Conservation (phyloP, 164 flowering plant genomes). For the Paratinospora sagittata region DNA sequence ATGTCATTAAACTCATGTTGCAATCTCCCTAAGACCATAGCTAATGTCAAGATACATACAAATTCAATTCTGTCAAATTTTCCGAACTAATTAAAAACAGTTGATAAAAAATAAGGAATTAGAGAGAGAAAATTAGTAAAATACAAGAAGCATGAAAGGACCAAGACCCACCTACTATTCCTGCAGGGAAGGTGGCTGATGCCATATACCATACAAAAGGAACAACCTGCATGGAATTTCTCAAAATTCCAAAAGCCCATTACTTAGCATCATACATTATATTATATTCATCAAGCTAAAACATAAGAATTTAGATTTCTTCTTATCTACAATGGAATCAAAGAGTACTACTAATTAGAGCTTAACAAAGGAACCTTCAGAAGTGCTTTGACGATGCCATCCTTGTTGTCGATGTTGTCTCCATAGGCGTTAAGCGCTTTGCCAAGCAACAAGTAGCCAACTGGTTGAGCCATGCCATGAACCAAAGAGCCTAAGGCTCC, state of each 20-base stretch:
- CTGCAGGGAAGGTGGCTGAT: conserved; percentile 65
- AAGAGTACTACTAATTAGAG: too few relatives aligned
- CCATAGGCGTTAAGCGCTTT: conserved; percentile 67
- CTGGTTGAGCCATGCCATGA: conserved; percentile 65
- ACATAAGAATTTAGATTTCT: too few relatives aligned
- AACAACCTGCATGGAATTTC: conserved; percentile 44
- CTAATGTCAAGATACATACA: background rate
- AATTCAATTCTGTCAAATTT: background rate
- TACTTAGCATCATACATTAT: too few relatives aligned
- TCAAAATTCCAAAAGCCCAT: background rate
- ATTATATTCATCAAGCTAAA: too few relatives aligned
- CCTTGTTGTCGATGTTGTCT: conserved; percentile 31
- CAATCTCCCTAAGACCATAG: too few relatives aligned
- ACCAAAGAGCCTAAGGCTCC: conserved; percentile 57
- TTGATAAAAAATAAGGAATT: too few relatives aligned
- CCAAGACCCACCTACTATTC: conserved; percentile 45
- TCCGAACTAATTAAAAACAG: background rate
- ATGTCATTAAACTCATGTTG: too few relatives aligned
- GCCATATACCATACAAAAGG: conserved; percentile 79
- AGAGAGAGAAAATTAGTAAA: background rate
- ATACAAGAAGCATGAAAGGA: background rate
- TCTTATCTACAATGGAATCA: too few relatives aligned
- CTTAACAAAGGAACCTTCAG: conserved; percentile 41
- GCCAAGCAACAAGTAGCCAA: conserved; percentile 61
- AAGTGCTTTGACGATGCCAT: conserved; percentile 58